Evolutionary conservation across 2,329 filamentous ascomycete species (phyloP).

Genomic region (Xylaria sp.): DNA sequence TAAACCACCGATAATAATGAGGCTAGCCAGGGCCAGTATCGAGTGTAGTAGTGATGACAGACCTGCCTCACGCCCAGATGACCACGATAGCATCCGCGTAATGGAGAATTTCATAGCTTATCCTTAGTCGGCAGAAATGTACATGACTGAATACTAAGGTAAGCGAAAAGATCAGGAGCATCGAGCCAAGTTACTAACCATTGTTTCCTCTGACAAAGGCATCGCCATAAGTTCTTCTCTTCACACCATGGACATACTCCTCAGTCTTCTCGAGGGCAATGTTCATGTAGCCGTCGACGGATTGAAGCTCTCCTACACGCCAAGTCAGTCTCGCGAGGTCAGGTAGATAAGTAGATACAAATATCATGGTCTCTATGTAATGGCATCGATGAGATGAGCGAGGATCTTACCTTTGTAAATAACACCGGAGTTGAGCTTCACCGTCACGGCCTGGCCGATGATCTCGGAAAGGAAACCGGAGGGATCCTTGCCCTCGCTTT

Average conservation of each 20-base stretch:
- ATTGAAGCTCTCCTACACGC: constrained; percentile 77
- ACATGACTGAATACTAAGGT: constrained; percentile 52
- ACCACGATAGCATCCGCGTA: not conserved
- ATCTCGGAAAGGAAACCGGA: constrained; percentile 91
- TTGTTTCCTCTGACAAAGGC: constrained; percentile 96
- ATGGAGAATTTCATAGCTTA: not conserved
- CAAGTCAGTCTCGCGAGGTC: constrained; percentile 13
- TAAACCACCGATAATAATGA: not conserved
- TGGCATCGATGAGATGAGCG: too few relatives aligned
- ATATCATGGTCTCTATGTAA: not conserved
- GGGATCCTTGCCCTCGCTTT: constrained; percentile 79
- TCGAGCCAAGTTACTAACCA: constrained; percentile 46
- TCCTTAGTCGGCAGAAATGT: constrained; percentile 60
- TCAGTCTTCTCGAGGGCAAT: constrained; percentile 94
- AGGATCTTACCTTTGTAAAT: constrained; percentile 78
- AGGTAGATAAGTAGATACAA: not conserved
- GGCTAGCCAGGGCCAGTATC: not conserved
- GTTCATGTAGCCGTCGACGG: constrained; percentile 99
- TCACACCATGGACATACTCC: constrained; percentile 80
- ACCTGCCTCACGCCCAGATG: not conserved
- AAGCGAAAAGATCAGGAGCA: constrained; percentile 9
- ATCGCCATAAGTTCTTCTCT: constrained; percentile 82
- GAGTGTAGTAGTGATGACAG: not conserved
- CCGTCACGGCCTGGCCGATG: constrained; percentile 87
- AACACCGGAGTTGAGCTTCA: constrained; percentile 97